phyloP scores from a whole-genome alignment of 306 rosid species.

The Dicorynia guianensis region DNA sequence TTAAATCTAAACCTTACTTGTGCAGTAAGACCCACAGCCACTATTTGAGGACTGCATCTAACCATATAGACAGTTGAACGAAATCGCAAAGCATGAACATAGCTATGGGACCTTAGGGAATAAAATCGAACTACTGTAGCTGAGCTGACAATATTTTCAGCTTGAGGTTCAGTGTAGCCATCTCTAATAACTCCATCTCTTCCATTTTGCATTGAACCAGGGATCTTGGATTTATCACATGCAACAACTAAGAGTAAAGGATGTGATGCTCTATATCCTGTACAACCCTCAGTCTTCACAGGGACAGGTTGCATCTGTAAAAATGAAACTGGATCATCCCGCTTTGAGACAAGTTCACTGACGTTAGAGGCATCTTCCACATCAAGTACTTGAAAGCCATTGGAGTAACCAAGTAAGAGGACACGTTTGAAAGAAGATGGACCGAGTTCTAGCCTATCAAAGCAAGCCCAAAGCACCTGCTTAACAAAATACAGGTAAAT shows the following conservation, averaged over 20 bases:
- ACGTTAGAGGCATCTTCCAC: conserved; percentile 85
- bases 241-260: conserved; percentile 96
- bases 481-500: conserved; percentile 20
- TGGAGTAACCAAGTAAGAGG: conserved; percentile 86
- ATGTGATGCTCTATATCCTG: conserved; percentile 85
- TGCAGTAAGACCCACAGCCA: conserved; percentile 92
- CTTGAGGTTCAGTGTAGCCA: conserved; percentile 63
- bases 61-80: conserved; percentile 93
- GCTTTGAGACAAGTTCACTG: conserved; percentile 82
- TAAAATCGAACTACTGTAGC: conserved; percentile 93
- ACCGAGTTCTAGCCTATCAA: conserved; percentile 76
- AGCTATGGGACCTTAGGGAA: conserved; percentile 79
- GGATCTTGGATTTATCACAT: conserved; percentile 78
- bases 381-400: conserved; percentile 96
- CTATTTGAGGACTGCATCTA: conserved; percentile 92
- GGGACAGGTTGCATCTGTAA: conserved; percentile 93
- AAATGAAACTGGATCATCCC: conserved; percentile 94
- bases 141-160: conserved; percentile 63
- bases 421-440: conserved; percentile 68
- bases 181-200: conserved; percentile 63
- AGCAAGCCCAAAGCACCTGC: conserved; percentile 95
- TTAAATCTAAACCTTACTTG: conserved; percentile 73
- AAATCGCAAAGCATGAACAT: conserved; percentile 95
- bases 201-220: conserved; percentile 70
- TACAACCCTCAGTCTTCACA: conserved; percentile 55